A percentile compares a stretch with the other conserved stretches of the same genome.
phyloP scores from a whole-genome alignment of 1,284 basidiomycete species.

The Pterulicium gracile region DNA sequence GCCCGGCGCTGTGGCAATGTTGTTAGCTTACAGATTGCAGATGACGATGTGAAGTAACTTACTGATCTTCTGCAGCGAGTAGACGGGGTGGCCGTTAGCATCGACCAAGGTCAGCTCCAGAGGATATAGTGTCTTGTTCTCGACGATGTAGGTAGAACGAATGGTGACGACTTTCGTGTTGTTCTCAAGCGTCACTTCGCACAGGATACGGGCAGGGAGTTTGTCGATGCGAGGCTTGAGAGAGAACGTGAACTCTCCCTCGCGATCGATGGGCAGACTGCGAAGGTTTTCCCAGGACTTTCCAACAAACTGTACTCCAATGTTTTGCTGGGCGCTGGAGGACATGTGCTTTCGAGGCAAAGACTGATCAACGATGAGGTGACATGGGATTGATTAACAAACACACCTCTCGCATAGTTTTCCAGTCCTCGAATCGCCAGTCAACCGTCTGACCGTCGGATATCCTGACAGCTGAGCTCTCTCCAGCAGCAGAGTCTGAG shows the following conservation, averaged over 20 bases:
- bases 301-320: constrained; percentile 78
- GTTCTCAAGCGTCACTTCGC: constrained; percentile 85
- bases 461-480: constrained; percentile 41
- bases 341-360: constrained; percentile 90
- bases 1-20: constrained; percentile 53
- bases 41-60: constrained; percentile 6
- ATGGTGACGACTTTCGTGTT: constrained; percentile 96
- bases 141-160: constrained; percentile 87
- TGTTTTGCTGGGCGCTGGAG: constrained; percentile 69
- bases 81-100: constrained; percentile 71
- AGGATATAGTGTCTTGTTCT: constrained; percentile 90
- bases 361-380: constrained; percentile 8
- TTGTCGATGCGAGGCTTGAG: constrained; percentile 74
- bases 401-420: constrained; percentile 82
- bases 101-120: constrained; percentile 90
- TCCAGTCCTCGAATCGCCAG: constrained; percentile 98
- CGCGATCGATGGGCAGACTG: constrained; percentile 86
- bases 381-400: constrained; percentile 3
- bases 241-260: constrained; percentile 87
- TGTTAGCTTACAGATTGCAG: constrained; percentile 5
- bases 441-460: constrained; percentile 74
- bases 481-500: constrained; percentile 37
- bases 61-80: constrained; percentile 77
- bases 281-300: constrained; percentile 89
- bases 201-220: constrained; percentile 77